phyloP scores from a whole-genome alignment of 306 rosid genomes.

The Inga oerstediana region DNA sequence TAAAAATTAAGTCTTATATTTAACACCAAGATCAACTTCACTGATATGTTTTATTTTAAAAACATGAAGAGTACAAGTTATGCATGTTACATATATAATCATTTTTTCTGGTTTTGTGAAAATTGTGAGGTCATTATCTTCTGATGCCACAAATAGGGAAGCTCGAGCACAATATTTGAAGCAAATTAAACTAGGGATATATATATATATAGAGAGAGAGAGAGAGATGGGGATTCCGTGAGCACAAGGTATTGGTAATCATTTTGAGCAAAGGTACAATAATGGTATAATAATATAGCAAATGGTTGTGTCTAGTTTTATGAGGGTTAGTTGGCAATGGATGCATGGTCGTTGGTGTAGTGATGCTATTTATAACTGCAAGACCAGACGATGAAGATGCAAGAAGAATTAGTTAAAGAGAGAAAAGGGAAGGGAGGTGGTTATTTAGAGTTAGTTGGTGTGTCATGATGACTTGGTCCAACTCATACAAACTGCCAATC shows the following conservation, averaged over 20 bases:
- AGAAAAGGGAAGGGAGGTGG: background rate
- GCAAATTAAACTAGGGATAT: background rate
- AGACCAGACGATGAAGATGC: background rate
- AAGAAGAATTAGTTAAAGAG: background rate
- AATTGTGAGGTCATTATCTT: background rate
- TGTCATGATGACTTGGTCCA: constrained; percentile 28
- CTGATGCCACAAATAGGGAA: background rate
- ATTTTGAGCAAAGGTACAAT: background rate
- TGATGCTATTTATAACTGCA: constrained; percentile 6
- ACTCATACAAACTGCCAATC: constrained; percentile 15
- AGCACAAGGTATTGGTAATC: background rate
- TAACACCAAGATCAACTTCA: too few species aligned
- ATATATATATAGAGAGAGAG: background rate
- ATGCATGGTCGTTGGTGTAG: background rate
- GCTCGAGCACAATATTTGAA: background rate
- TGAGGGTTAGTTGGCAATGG: constrained; percentile 15
- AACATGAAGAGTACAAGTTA: background rate
- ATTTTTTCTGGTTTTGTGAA: background rate
- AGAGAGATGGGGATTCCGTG: background rate
- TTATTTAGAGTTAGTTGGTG: constrained; percentile 28
- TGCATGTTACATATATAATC: background rate
- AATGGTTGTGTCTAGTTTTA: background rate
- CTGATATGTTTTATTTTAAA: too few species aligned
- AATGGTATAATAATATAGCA: background rate
- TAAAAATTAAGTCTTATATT: too few species aligned